Evolutionary conservation across 1,284 basidiomycete species (phyloP).

Genomic region (Tylopilus microsporus): DNA sequence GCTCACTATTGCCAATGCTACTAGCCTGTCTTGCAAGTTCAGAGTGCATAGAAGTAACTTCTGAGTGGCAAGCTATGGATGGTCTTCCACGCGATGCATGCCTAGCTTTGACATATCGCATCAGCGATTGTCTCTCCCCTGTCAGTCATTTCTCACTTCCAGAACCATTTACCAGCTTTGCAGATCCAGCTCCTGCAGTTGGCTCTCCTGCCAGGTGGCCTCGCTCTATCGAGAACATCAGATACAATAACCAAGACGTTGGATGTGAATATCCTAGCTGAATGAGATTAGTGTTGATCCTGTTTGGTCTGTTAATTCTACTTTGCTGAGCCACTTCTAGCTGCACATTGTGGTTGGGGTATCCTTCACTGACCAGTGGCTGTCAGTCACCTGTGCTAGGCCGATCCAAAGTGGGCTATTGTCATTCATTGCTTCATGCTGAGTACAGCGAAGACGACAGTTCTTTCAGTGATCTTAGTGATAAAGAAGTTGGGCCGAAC

Average conservation of each 20-base stretch:
- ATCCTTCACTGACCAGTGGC: conserved; percentile 15
- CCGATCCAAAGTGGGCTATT: not conserved
- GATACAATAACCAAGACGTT: not conserved
- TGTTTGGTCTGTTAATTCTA: not conserved
- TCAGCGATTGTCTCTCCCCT: conserved; percentile 17
- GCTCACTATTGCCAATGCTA: too few relatives aligned
- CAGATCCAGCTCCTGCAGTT: not conserved
- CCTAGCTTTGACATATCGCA: conserved; percentile 1
- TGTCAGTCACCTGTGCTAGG: not conserved
- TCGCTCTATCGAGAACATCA: not conserved
- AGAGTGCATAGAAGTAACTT: not conserved
- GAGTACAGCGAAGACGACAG: not conserved
- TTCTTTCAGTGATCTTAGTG: conserved; percentile 1
- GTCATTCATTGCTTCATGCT: not conserved
- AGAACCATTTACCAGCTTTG: conserved; percentile 10
- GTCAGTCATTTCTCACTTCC: conserved; percentile 17
- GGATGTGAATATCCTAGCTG: not conserved
- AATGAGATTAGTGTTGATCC: conserved; percentile 12
- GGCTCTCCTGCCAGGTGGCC: not conserved
- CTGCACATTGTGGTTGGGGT: not conserved
- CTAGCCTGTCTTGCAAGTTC: conserved; percentile 2
- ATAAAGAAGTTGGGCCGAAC: not conserved
- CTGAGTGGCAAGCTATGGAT: not conserved
- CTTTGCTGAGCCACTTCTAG: conserved; percentile 14
- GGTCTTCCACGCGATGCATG: not conserved